A percentile compares a stretch with the other conserved stretches of the same genome.
phyloP scores from a whole-genome alignment of 1,139 yeast species.

The Debaryomyces coudertii region DNA sequence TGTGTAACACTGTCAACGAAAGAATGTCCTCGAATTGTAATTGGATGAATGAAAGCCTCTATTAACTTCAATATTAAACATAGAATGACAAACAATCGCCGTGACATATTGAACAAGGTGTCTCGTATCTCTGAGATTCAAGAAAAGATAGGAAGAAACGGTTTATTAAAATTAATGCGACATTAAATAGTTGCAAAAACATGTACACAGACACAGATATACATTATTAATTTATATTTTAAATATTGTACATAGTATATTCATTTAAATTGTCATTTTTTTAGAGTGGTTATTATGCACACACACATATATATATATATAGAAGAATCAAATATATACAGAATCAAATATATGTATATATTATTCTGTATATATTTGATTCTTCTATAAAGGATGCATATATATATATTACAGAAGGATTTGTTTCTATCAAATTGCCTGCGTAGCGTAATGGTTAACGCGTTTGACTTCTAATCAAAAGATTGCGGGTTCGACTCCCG shows the following conservation, averaged over 20 bases:
- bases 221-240: neutral
- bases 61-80: neutral
- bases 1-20: slow-evolving; percentile 78
- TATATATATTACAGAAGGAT: neutral
- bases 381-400: no score
- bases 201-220: slow-evolving; percentile 11
- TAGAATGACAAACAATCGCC: neutral
- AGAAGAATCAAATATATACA: no score
- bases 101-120: neutral
- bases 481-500: slow-evolving; percentile 53
- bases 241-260: no score
- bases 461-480: slow-evolving; percentile 51
- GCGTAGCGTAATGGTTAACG: slow-evolving; percentile 51
- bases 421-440: slow-evolving; percentile 20
- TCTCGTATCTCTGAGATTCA: no score
- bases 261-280: no score
- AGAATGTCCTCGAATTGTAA: slow-evolving; percentile 64
- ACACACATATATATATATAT: neutral
- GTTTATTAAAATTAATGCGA: neutral
- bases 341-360: no score
- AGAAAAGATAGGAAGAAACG: neutral
- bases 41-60: slow-evolving; percentile 54
- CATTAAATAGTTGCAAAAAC: slow-evolving; percentile 8
- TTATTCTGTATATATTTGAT: no score
- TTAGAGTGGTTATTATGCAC: no score